phyloP scores from a whole-genome alignment of 176 grass and related monocot species.

The Eragrostis nindensis region DNA sequence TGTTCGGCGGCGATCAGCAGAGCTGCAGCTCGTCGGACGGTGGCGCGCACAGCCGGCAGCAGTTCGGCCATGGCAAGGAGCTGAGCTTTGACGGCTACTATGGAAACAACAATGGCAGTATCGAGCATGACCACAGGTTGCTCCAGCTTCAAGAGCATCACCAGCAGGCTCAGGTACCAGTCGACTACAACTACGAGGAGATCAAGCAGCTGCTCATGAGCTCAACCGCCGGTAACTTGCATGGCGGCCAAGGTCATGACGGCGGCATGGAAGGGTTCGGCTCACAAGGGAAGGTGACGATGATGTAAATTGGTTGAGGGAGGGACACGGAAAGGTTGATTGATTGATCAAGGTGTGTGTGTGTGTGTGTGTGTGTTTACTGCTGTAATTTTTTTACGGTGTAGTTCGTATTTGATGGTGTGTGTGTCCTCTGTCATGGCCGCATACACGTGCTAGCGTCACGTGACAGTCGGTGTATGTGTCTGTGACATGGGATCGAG shows the following conservation, averaged over 20 bases:
- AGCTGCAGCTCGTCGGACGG: conserved; percentile 69
- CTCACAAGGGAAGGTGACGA: conserved; percentile 57
- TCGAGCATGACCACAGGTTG: conserved; percentile 40
- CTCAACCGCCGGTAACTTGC: conserved; percentile 26
- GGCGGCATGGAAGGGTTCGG: conserved; percentile 43
- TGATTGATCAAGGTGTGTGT: conserved; percentile 29
- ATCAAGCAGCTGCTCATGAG: conserved; percentile 78
- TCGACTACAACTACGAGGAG: conserved; percentile 85
- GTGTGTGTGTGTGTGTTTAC: neutral
- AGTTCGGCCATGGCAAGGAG: conserved; percentile 40
- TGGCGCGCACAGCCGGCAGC: neutral
- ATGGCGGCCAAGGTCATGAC: neutral
- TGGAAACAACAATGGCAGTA: conserved; percentile 5
- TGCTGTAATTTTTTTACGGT: conserved; percentile 9
- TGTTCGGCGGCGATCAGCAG: conserved; percentile 71
- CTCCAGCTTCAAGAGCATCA: conserved; percentile 24
- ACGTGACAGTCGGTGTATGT: conserved; percentile 44
- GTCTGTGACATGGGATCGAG: conserved; percentile 51
- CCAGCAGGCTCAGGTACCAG: conserved; percentile 39
- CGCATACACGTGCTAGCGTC: conserved; percentile 52
- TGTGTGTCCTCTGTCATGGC: conserved; percentile 45
- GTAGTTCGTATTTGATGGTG: neutral
- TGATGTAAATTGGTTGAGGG: conserved; percentile 45
- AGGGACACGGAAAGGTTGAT: neutral
- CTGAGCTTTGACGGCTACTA: conserved; percentile 54